Percentiles rank a stretch among this genome's conserved stretches.
phyloP scores from a whole-genome alignment of 345 rosid genomes.

The Ricinus communis region DNA sequence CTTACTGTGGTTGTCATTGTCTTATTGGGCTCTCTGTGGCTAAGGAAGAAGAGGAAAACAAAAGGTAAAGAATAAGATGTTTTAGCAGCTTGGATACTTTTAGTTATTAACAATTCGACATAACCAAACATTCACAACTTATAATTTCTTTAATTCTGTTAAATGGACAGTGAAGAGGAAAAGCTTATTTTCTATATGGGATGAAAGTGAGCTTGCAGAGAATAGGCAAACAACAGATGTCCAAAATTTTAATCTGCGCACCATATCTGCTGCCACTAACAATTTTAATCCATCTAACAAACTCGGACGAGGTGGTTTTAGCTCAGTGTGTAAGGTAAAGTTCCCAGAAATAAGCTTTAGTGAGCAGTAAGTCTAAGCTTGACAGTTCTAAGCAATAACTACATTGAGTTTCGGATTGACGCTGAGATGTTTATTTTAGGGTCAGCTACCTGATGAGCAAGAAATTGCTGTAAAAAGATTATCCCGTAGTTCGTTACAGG shows the following conservation, averaged over 20 bases:
- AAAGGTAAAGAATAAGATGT: conserved; percentile 25
- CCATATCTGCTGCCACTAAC: conserved; percentile 29
- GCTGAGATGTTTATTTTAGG: conserved; percentile 9
- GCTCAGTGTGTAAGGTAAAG: conserved; percentile 42
- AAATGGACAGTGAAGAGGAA: neutral
- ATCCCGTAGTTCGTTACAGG: conserved; percentile 13
- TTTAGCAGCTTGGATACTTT: neutral
- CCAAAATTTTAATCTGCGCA: conserved; percentile 26
- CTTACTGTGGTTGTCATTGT: conserved; percentile 15
- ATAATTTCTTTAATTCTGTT: neutral
- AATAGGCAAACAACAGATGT: conserved; percentile 1
- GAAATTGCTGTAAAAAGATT: conserved; percentile 21
- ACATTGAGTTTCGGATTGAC: neutral
- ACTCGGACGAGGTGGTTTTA: conserved; percentile 47
- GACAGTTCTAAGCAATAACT: neutral
- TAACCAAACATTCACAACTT: neutral
- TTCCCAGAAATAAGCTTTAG: neutral
- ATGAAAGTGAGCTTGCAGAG: neutral
- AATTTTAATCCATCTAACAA: conserved; percentile 26
- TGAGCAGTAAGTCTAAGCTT: neutral
- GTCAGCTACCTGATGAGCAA: conserved; percentile 7
- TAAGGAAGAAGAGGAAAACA: conserved; percentile 36
- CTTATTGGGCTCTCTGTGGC: conserved; percentile 10
- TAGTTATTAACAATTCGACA: neutral
- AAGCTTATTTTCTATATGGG: neutral